These are phyloP conservation scores for Cornus controversa DNA, from an alignment of 148 eudicot genomes.

Conservation along the genomic window DNA sequence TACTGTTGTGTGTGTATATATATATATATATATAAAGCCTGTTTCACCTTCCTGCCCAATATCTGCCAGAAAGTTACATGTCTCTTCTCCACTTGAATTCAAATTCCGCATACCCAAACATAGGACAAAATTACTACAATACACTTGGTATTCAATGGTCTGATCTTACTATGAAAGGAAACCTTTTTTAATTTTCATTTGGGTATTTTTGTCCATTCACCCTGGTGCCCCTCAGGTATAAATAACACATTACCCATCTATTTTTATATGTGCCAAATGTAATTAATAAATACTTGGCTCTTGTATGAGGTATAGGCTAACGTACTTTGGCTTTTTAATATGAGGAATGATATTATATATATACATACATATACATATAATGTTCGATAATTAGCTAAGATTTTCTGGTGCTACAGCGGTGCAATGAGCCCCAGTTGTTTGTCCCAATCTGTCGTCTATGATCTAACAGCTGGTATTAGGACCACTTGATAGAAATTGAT, in stretches of 20 bases:
- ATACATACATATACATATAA: too few relatives aligned
- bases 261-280: neutral
- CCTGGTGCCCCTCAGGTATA: neutral
- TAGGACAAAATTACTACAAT: neutral
- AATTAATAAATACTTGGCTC: neutral
- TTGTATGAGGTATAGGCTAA: neutral
- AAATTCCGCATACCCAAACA: neutral
- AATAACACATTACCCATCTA: neutral
- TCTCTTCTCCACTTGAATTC: neutral
- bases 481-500: constrained; percentile 21
- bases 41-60: neutral
- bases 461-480: constrained; percentile 22
- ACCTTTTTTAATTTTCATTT: neutral
- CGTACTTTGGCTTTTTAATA: neutral
- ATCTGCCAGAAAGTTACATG: neutral
- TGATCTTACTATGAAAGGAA: too few relatives aligned
- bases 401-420: neutral
- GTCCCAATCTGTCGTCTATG: constrained; percentile 14
- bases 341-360: too few relatives aligned
- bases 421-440: neutral
- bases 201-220: neutral
- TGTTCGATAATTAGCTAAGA: neutral
- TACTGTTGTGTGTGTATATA: too few relatives aligned
- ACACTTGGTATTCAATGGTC: neutral
- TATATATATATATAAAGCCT: neutral